Evolutionary conservation across 2,329 filamentous ascomycete species (phyloP).

Genomic region (Ophiognomonia clavigignenti-juglandacearum): DNA sequence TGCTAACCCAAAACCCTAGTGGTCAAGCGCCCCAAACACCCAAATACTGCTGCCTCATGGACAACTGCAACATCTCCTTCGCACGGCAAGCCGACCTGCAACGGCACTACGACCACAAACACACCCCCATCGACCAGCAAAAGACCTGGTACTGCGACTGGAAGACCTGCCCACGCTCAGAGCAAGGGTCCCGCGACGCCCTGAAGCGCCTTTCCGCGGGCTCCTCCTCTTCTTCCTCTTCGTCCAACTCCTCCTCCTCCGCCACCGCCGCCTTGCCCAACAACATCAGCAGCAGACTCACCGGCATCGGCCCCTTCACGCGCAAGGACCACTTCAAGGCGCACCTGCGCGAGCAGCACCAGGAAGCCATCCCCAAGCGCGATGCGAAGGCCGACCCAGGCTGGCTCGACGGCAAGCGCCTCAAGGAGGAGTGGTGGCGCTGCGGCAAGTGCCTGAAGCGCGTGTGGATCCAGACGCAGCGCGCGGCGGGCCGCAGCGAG

Average conservation of each 20-base stretch:
- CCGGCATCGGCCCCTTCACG: constrained; percentile 38
- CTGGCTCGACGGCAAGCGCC: constrained; percentile 35
- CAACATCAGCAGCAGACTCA: not conserved
- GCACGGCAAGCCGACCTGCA: constrained; percentile 50
- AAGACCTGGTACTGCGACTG: constrained; percentile 48
- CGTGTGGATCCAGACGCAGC: constrained; percentile 31
- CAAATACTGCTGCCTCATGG: constrained; percentile 31
- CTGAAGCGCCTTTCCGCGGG: not conserved
- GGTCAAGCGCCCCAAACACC: not conserved
- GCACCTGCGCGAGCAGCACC: constrained; percentile 51
- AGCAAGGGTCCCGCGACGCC: constrained; percentile 1
- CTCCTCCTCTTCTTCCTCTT: not conserved
- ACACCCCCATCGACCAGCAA: constrained; percentile 36
- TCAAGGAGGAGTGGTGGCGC: constrained; percentile 45
- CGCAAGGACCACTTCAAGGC: constrained; percentile 54
- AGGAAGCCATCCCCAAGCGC: constrained; percentile 48
- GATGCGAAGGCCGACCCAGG: constrained; percentile 26
- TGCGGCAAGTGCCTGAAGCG: constrained; percentile 48
- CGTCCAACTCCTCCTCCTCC: not conserved
- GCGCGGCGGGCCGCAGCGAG: constrained; percentile 20
- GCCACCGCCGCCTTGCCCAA: too few relatives aligned
- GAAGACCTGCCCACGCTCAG: constrained; percentile 37
- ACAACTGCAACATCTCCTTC: constrained; percentile 41
- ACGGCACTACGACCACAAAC: constrained; percentile 46
- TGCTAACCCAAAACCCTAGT: not conserved